These are phyloP conservation scores for Stenogyne calaminthoides DNA, from an alignment of 305 asterid species.

Conservation along the genomic window DNA sequence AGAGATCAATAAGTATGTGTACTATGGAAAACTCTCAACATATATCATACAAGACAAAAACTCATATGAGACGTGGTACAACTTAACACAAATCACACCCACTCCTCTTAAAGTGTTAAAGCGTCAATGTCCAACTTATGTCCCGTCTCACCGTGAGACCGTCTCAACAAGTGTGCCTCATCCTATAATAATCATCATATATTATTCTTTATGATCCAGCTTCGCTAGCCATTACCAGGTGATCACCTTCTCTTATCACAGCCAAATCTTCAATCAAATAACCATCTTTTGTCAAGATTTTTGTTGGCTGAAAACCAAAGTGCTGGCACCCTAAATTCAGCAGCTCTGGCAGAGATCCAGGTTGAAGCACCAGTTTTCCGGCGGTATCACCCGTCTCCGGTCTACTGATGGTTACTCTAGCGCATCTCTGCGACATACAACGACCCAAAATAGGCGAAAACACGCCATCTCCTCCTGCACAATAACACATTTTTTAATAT, in stretches of 20 bases:
- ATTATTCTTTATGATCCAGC: background rate
- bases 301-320: slow-evolving; percentile 49
- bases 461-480: slow-evolving; percentile 38
- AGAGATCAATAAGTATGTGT: too few relatives aligned
- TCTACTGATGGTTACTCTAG: slow-evolving; percentile 62
- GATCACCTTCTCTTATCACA: slow-evolving; percentile 77
- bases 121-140: too few relatives aligned
- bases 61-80: too few relatives aligned
- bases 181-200: too few relatives aligned
- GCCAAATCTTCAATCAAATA: slow-evolving; percentile 53
- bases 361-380: slow-evolving; percentile 57
- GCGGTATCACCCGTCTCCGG: slow-evolving; percentile 49
- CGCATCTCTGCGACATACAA: slow-evolving; percentile 14
- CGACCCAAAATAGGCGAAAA: slow-evolving; percentile 24
- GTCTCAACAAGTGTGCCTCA: too few relatives aligned
- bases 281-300: slow-evolving; percentile 55
- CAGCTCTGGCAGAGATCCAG: slow-evolving; percentile 57
- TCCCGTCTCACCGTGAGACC: too few relatives aligned
- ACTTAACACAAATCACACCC: too few relatives aligned
- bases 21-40: too few relatives aligned
- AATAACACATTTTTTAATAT: background rate
- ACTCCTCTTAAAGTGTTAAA: too few relatives aligned
- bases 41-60: too few relatives aligned
- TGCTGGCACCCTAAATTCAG: slow-evolving; percentile 54
- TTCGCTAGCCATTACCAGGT: slow-evolving; percentile 55